Evolutionary conservation across 2,329 filamentous ascomycete genomes (phyloP).

Genomic region (Nectriaceae sp.): DNA sequence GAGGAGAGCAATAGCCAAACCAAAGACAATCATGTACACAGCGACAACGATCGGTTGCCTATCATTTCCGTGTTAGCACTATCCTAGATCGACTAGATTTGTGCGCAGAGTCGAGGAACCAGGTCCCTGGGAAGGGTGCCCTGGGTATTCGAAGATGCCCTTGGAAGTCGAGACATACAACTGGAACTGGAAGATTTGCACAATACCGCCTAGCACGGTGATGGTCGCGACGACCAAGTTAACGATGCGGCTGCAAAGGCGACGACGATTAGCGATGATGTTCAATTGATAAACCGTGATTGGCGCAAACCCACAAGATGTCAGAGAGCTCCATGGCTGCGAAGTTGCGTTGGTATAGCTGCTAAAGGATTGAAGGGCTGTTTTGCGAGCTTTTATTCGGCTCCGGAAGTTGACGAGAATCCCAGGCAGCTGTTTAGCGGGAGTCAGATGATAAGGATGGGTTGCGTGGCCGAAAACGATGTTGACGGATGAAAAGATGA

Average conservation of each 20-base stretch:
- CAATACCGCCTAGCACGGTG: constrained; percentile 83
- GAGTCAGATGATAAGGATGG: constrained; percentile 19
- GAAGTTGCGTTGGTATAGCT: constrained; percentile 8
- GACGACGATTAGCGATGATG: constrained; percentile 36
- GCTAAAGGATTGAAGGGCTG: constrained; percentile 11
- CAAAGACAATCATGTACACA: constrained; percentile 88
- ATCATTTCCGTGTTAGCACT: constrained; percentile 15
- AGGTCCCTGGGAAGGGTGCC: constrained; percentile 1
- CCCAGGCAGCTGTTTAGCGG: constrained; percentile 27
- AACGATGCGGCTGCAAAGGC: constrained; percentile 75
- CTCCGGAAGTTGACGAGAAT: background rate
- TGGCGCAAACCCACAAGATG: constrained; percentile 69
- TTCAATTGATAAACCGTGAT: background rate
- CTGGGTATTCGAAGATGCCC: background rate
- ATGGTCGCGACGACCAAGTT: constrained; percentile 87
- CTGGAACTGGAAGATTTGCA: constrained; percentile 64
- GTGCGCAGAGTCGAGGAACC: background rate
- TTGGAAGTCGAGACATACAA: constrained; percentile 54
- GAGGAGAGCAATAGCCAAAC: constrained; percentile 72
- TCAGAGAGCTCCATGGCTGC: constrained; percentile 85
- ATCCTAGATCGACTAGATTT: background rate
- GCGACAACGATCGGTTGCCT: constrained; percentile 68
- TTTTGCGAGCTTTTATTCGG: constrained; percentile 10
- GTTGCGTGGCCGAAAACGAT: constrained; percentile 22
- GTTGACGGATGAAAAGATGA: constrained; percentile 4